Base-by-base conservation (phyloP, 148 eudicot genomes). In the Polygonum aviculare region DNA sequence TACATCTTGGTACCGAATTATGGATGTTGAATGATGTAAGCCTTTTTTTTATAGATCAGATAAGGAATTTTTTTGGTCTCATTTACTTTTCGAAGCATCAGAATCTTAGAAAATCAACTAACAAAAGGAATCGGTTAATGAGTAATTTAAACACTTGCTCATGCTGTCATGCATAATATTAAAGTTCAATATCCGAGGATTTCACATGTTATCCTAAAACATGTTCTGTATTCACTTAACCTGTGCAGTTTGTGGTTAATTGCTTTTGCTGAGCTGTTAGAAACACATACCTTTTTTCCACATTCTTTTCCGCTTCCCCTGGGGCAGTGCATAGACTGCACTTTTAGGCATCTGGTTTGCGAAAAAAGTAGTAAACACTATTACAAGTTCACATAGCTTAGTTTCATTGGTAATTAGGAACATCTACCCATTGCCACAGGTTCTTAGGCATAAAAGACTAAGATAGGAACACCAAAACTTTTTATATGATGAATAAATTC, bases 381-480 rank as follows among this genome's bases (percentile, higher is more conserved):
- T n/a, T 21, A 10, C 7, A 2, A 19, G 63, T 8, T 19, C 63
- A 57, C 55, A 16, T 18, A 51, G 16, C n/a, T 18, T 12, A 14
- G 3, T 51, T 3, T n/a, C 16, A 15, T 14, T 51, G 5, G 19
- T 8, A 44, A 44, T 51, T 51, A 60, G 36, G 67, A 60, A 10
- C 22, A 9, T 22, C 11, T 60, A 2, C 36, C 36, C 4, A 14
- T 59, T 35, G 71, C n/a, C 15, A 65, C 14, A 59, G 35, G 2
- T 65, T 65, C 9, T 65, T 65, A 65, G 71, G 71, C 44, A 65
- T 57, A 57, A 21, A 57, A 57, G 63, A 21, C 14, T 57, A 57
- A 57, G 63, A 35, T 9, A 65, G 15, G n/a, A 65, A 65, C 15
- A 3, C 7, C 41, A 36, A 19, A 36, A 65, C 40, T 65, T 33